A percentile compares a stretch with the other conserved stretches of the same genome.
Evolutionary conservation across 2,329 filamentous ascomycete species (phyloP).

Genomic region (Emmonsiellopsis sp.): DNA sequence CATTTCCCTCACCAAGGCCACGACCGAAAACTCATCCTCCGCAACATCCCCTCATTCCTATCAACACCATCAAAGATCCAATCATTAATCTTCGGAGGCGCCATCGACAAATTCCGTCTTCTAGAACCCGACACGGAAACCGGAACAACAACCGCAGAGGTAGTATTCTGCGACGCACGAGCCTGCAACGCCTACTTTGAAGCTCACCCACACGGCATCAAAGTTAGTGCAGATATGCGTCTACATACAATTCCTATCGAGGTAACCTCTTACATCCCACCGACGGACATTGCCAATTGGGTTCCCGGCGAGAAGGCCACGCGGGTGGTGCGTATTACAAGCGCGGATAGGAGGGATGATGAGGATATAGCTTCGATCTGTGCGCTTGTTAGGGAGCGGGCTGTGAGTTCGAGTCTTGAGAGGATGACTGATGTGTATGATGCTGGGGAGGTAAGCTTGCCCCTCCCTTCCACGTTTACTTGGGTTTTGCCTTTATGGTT

Average conservation of each 20-base stretch:
- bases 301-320: constrained; percentile 34
- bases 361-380: constrained; percentile 28
- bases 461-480: neutral
- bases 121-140: constrained; percentile 6
- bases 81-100: constrained; percentile 30
- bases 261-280: constrained; percentile 27
- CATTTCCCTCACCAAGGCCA: constrained; percentile 12
- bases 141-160: constrained; percentile 17
- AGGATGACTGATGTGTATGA: constrained; percentile 35
- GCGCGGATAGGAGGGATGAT: constrained; percentile 27
- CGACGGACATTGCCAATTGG: constrained; percentile 27
- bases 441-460: constrained; percentile 30
- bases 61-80: constrained; percentile 24
- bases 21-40: constrained; percentile 25
- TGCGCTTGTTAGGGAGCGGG: constrained; percentile 26
- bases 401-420: constrained; percentile 36
- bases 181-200: constrained; percentile 29
- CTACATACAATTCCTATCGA: constrained; percentile 26
- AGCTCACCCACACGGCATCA: constrained; percentile 29
- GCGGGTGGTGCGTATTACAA: constrained; percentile 38
- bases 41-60: constrained; percentile 25
- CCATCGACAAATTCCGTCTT: constrained; percentile 25
- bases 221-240: constrained; percentile 21
- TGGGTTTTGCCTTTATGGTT: no score
- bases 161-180: constrained; percentile 27